Evolutionary conservation across 805 yeast genomes (phyloP).

Genomic region (Sporopachydermia lactativora): DNA sequence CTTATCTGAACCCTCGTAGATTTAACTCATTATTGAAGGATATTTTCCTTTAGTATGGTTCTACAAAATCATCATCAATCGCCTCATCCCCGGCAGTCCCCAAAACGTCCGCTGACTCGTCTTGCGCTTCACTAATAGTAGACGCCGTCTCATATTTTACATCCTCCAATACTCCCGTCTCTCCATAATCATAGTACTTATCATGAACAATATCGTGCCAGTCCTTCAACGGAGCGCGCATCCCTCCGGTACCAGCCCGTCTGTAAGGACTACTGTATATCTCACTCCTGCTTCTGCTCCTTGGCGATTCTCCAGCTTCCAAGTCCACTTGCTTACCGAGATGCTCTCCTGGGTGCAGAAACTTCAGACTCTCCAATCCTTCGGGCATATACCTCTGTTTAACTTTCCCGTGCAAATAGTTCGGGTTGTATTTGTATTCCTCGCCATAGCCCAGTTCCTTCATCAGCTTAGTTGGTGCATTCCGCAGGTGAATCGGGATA

Average conservation of each 20-base stretch:
- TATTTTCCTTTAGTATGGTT: not conserved
- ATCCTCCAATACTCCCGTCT: too few relatives aligned
- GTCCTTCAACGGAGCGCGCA: not conserved
- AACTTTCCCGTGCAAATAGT: conserved; percentile 56
- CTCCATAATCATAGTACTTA: not conserved
- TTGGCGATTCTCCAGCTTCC: not conserved
- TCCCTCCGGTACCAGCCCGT: not conserved
- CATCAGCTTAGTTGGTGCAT: conserved; percentile 92
- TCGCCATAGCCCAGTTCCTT: conserved; percentile 73
- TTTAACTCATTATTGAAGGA: too few relatives aligned
- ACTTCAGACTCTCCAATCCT: conserved; percentile 31
- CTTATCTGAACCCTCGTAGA: too few relatives aligned
- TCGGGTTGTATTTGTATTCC: conserved; percentile 83
- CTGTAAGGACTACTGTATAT: conserved; percentile 1
- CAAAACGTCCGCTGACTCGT: too few relatives aligned
- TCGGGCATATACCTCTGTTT: conserved; percentile 66
- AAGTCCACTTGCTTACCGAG: conserved; percentile 9
- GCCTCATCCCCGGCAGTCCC: too few relatives aligned
- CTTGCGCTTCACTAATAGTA: too few relatives aligned
- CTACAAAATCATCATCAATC: not conserved
- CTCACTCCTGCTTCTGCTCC: not conserved
- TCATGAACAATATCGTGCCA: not conserved
- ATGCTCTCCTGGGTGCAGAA: conserved; percentile 32
- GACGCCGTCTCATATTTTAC: too few relatives aligned
- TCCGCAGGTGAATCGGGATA: conserved; percentile 60